Conservation (phyloP, 2,329 filamentous ascomycete species). For the Diaporthe vexans region DNA sequence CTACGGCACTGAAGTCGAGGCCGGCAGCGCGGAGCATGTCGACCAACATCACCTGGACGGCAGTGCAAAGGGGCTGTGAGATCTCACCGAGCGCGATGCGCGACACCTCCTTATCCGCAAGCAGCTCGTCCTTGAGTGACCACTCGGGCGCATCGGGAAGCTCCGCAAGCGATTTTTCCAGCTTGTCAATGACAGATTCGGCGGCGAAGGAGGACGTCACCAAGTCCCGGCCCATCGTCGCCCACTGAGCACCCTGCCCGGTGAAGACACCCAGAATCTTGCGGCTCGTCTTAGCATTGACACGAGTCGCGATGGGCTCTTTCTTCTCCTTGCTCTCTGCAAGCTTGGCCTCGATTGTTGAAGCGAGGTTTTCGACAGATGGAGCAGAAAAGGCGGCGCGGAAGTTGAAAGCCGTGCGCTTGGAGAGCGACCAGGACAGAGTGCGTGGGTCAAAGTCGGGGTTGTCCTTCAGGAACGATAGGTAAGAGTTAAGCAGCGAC, state of each 20-base stretch:
- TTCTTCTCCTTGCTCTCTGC: background rate
- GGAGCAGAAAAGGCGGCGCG: slow-evolving; percentile 40
- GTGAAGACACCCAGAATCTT: slow-evolving; percentile 48
- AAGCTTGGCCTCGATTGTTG: background rate
- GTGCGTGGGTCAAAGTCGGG: slow-evolving; percentile 19
- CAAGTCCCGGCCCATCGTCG: slow-evolving; percentile 50
- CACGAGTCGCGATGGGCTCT: background rate
- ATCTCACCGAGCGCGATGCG: slow-evolving; percentile 39
- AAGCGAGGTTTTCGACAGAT: slow-evolving; percentile 2
- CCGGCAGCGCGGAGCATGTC: slow-evolving; percentile 48
- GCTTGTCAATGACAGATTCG: background rate
- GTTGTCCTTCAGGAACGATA: slow-evolving; percentile 42
- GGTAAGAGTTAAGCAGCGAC: slow-evolving; percentile 44
- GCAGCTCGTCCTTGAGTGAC: slow-evolving; percentile 31
- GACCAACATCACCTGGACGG: slow-evolving; percentile 55
- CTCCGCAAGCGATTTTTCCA: slow-evolving; percentile 22
- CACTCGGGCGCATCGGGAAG: slow-evolving; percentile 33
- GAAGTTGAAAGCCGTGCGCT: slow-evolving; percentile 30
- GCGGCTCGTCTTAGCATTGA: background rate
- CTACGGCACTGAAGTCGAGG: slow-evolving; percentile 46
- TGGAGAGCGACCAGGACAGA: slow-evolving; percentile 20
- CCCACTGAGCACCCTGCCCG: slow-evolving; percentile 53
- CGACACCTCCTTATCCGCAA: slow-evolving; percentile 25
- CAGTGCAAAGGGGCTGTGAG: slow-evolving; percentile 52
- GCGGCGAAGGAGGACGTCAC: slow-evolving; percentile 47